Conservation (phyloP, 495 filamentous ascomycete genomes). For the Pseudoneurospora amorphoporcata region DNA sequence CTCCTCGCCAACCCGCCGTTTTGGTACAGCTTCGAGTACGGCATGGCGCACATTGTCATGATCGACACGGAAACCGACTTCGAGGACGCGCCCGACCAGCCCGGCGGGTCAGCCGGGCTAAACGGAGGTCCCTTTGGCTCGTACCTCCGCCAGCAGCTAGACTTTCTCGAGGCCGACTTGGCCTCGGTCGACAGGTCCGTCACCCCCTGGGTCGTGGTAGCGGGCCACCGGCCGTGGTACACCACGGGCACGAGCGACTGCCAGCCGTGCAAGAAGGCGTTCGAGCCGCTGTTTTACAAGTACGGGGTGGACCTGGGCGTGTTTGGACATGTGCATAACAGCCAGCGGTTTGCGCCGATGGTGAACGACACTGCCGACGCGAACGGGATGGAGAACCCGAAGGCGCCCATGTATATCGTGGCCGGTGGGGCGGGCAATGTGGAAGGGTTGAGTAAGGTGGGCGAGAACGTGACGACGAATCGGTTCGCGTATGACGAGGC, state of each 20-base stretch:
- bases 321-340: constrained; percentile 50
- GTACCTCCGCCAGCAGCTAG: constrained; percentile 27
- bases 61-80: constrained; percentile 50
- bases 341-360: constrained; percentile 19
- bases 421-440: constrained; percentile 34
- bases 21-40: constrained; percentile 58
- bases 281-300: constrained; percentile 47
- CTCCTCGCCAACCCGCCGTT: constrained; percentile 47
- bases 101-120: constrained; percentile 34
- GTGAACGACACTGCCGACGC: constrained; percentile 32
- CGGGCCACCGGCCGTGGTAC: constrained; percentile 55
- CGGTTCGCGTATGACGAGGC: constrained; percentile 47
- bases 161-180: constrained; percentile 36
- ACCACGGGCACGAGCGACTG: constrained; percentile 33
- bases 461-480: constrained; percentile 32
- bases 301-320: constrained; percentile 53
- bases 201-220: constrained; percentile 49
- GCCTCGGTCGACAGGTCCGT: constrained; percentile 37
- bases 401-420: constrained; percentile 47
- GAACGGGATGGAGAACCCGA: constrained; percentile 41
- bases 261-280: constrained; percentile 43
- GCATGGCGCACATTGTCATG: constrained; percentile 47
- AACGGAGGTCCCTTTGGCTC: constrained; percentile 44
- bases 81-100: constrained; percentile 32
- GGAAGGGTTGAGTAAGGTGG: constrained; percentile 30